Percentiles rank a stretch among this genome's conserved stretches.
Evolutionary conservation across 805 yeast species (phyloP).

Genomic region (Scheffersomyces ergatensis): DNA sequence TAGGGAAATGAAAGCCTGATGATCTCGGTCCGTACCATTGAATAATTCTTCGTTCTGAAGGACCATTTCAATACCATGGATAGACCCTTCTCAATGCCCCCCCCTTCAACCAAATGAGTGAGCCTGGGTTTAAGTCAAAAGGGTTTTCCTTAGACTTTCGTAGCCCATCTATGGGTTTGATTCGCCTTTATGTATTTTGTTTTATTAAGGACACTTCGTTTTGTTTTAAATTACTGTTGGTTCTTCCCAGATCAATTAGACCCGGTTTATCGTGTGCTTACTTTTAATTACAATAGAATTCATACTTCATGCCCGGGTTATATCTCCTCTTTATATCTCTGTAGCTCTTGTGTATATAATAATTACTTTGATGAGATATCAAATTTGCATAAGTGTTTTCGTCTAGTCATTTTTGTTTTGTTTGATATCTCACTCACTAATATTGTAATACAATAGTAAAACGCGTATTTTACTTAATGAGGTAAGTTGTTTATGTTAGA

Average conservation of each 20-base stretch:
- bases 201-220: conserved; percentile 11
- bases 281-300: conserved; percentile 31
- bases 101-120: background rate
- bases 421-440: too few relatives aligned
- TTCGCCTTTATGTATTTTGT: conserved; percentile 13
- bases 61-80: background rate
- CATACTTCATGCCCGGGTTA: conserved; percentile 52
- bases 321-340: conserved; percentile 11
- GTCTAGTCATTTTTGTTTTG: too few relatives aligned
- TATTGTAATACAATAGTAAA: too few relatives aligned
- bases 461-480: too few relatives aligned
- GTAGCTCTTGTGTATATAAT: too few relatives aligned
- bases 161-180: conserved; percentile 11
- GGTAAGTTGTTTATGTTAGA: too few relatives aligned
- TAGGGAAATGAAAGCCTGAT: too few relatives aligned
- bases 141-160: conserved; percentile 14
- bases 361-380: too few relatives aligned
- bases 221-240: conserved; percentile 33
- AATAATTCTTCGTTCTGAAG: background rate
- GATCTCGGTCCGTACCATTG: background rate
- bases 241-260: conserved; percentile 35
- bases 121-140: conserved; percentile 1
- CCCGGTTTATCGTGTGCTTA: conserved; percentile 48
- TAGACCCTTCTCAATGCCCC: conserved; percentile 13
- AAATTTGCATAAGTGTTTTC: too few relatives aligned